phyloP scores from a whole-genome alignment of 139 green algal genomes.

The Coelastrella sp. region DNA sequence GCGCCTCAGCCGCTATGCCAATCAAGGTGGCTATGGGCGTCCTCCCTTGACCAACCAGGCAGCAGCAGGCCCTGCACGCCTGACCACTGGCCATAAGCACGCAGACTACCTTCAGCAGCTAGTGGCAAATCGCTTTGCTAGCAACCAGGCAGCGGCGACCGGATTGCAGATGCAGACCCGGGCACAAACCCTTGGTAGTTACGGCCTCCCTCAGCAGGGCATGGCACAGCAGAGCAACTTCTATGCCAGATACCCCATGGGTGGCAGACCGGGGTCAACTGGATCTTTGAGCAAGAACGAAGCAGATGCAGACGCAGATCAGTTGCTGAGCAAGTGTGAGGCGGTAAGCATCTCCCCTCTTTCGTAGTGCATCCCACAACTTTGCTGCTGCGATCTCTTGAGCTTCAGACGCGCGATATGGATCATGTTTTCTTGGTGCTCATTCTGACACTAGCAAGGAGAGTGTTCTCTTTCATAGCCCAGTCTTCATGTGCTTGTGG shows the following conservation, averaged over 20 bases:
- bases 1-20: background rate
- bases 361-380: no score
- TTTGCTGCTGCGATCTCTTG: no score
- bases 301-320: constrained; percentile 23
- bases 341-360: constrained; percentile 1
- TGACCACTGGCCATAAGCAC: constrained; percentile 43
- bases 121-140: background rate
- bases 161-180: constrained; percentile 4
- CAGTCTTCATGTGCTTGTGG: no score
- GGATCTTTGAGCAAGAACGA: background rate
- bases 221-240: background rate
- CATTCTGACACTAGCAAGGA: no score
- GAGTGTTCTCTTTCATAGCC: no score
- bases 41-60: background rate
- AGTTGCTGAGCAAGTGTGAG: constrained; percentile 52
- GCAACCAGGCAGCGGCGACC: background rate
- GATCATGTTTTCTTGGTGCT: no score
- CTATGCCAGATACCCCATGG: constrained; percentile 3
- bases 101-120: constrained; percentile 27
- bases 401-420: no score
- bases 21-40: background rate
- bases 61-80: background rate
- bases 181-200: background rate
- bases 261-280: constrained; percentile 9
- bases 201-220: background rate